Evolutionary conservation across 208 protist species (phyloP), one percentile per base, ranked within the genome.

Genomic region (Wallacemonas sp.): DNA sequence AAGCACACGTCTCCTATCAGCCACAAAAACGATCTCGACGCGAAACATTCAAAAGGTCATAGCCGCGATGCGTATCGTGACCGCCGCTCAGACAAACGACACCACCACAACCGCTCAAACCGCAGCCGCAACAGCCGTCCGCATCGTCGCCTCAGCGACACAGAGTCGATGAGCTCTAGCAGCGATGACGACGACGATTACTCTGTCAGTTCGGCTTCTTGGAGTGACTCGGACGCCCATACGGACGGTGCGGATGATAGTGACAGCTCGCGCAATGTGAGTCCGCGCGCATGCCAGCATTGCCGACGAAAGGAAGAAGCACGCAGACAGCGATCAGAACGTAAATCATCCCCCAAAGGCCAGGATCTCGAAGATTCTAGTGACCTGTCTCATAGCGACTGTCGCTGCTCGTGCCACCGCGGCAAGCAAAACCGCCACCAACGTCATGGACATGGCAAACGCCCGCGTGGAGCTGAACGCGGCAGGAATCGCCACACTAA

Each of bases 341-440:
- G n/a, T n/a, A n/a, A n/a, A n/a, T n/a, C n/a, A n/a, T n/a, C n/a
- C n/a, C n/a, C n/a, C n/a, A n/a, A n/a, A n/a, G n/a, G n/a, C n/a
- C n/a, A n/a, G n/a, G n/a, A n/a, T n/a, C n/a, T n/a, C 44, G 44
- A 14, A 21, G 44, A 49, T 23, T 12, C 17, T 26, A 8, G 9
- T 26, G n/a, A 17, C 44, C 19, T 23, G n/a, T 26, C 44, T 26
- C n/a, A 16, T 21, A 38, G 52, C n/a, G 14, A 39, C 30, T 58
- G 52, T 39, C 52, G n/a, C 17, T 58, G 52, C 52, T 58, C 52
- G n/a, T 58, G 52, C 19, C 52, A 58, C 19, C 26, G 23, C 32
- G 52, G 9, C 2, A 24, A 58, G 1, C 29, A 34, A 21, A n/a
- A 14, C 4, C 26, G 5, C 9, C 52, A 39, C 6, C 52, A 34